These are phyloP conservation scores for Neotropicomus parvogracilis DNA, from an alignment of 1,284 basidiomycete genomes.

Conservation along the genomic window DNA sequence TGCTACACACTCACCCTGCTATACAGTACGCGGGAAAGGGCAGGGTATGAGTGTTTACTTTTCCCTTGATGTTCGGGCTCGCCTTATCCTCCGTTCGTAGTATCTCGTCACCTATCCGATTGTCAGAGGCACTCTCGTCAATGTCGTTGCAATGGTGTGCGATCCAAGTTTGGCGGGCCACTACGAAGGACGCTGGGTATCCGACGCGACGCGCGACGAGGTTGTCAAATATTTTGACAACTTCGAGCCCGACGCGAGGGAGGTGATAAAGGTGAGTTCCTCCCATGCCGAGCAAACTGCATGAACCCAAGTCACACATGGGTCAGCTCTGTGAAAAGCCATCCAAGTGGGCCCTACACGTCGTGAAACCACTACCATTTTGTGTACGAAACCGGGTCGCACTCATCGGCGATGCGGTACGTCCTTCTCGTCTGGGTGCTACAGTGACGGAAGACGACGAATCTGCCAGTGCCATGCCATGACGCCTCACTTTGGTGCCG, in stretches of 20 bases:
- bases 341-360: constrained; percentile 19
- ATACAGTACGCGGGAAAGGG: constrained; percentile 2
- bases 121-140: constrained; percentile 39
- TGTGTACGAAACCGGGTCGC: constrained; percentile 28
- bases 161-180: constrained; percentile 34
- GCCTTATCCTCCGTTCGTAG: constrained; percentile 23
- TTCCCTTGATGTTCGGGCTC: background rate
- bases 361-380: constrained; percentile 27
- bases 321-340: background rate
- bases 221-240: constrained; percentile 29
- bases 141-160: constrained; percentile 38
- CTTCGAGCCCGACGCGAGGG: constrained; percentile 44
- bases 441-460: background rate
- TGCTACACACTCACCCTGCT: background rate
- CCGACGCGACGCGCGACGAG: constrained; percentile 30
- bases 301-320: background rate
- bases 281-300: no score
- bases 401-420: constrained; percentile 34
- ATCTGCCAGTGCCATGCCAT: constrained; percentile 26
- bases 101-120: constrained; percentile 44
- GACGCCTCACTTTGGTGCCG: constrained; percentile 28
- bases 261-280: constrained; percentile 37
- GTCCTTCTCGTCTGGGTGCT: background rate
- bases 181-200: constrained; percentile 37
- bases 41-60: background rate